Evolutionary conservation across 371 early-diverging fungal species (phyloP), one percentile per base, ranked within the genome.

Genomic region (Rhizopus stolonifer): DNA sequence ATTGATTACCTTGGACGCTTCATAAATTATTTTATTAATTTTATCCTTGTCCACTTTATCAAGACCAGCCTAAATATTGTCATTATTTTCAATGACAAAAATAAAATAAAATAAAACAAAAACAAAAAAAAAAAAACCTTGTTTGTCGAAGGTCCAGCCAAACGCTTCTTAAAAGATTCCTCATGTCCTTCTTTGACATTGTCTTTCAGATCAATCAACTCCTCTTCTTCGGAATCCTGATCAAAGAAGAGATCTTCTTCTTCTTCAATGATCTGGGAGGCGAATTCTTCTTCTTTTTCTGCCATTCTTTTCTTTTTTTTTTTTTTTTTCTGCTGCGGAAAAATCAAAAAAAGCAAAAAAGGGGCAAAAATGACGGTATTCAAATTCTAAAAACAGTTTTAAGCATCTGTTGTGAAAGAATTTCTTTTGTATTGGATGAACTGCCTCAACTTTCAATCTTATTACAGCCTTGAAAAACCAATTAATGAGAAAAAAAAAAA

Each of bases 21-120:
- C 83, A 46, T 82, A 85, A n/a, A 85, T 80, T 23, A 79, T 63
- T 18, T 62, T 52, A 45, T 77, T 74, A 8, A 82, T 68, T 49
- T 67, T 69, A 0, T 70, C 71, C 43, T 73, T 74, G 52, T 81
- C 77, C 0, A 74, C 57, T 31, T 38, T 38, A 2, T 64, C 62
- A 44, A 81, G 44, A 0, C 85, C 83, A 13, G 82, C 81, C 68
- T 83, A 54, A 17, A 23, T n/a, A 19, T n/a, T n/a, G n/a, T n/a
- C n/a, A n/a, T n/a, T n/a, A n/a, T n/a, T n/a, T n/a, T n/a, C n/a
- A n/a, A n/a, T n/a, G n/a, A n/a, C n/a, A n/a, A n/a, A n/a, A n/a
- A n/a, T n/a, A n/a, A n/a, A n/a, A n/a, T n/a, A n/a, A n/a, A n/a
- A n/a, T n/a, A n/a, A n/a, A n/a, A n/a, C 2, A 40, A 10, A 46